These are phyloP conservation scores for Rhypophila decipiens DNA, from an alignment of 495 filamentous ascomycete genomes.

Conservation along the genomic window DNA sequence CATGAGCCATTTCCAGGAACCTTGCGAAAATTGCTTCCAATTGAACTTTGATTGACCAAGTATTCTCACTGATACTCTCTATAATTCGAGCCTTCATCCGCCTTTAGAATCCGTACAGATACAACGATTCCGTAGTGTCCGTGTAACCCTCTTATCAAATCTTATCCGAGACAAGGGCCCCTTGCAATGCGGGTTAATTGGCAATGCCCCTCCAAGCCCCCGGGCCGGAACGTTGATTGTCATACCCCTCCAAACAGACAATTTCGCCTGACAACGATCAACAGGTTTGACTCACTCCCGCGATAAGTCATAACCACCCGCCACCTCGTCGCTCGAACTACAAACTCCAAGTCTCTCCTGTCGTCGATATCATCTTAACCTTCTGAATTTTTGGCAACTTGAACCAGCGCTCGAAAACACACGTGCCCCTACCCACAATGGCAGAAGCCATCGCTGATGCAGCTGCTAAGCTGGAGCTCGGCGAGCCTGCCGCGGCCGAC, in stretches of 20 bases:
- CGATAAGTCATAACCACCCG: too few relatives aligned
- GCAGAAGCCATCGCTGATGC: slow-evolving; percentile 48
- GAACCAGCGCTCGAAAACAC: background rate
- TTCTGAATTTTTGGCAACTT: background rate
- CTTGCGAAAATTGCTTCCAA: too few relatives aligned
- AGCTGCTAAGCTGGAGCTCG: slow-evolving; percentile 53
- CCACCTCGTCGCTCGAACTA: background rate
- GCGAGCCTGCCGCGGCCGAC: slow-evolving; percentile 49
- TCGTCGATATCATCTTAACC: background rate
- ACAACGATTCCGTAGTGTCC: too few relatives aligned
- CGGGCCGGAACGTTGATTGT: background rate
- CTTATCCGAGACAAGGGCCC: background rate
- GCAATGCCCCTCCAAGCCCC: slow-evolving; percentile 10
- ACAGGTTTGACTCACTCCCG: background rate
- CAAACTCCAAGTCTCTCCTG: background rate
- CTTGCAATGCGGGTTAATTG: background rate
- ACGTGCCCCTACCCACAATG: slow-evolving; percentile 30
- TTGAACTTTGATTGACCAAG: too few relatives aligned
- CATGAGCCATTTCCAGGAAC: too few relatives aligned
- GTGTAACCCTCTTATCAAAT: too few relatives aligned
- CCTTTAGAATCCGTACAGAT: too few relatives aligned
- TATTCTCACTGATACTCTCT: too few relatives aligned
- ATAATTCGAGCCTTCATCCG: too few relatives aligned
- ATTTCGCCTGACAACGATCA: background rate
- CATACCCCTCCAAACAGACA: background rate